A percentile compares a stretch with the other conserved stretches of the same genome.
phyloP scores from a whole-genome alignment of 495 filamentous ascomycete genomes.

The Aspergillus taichungensis region DNA sequence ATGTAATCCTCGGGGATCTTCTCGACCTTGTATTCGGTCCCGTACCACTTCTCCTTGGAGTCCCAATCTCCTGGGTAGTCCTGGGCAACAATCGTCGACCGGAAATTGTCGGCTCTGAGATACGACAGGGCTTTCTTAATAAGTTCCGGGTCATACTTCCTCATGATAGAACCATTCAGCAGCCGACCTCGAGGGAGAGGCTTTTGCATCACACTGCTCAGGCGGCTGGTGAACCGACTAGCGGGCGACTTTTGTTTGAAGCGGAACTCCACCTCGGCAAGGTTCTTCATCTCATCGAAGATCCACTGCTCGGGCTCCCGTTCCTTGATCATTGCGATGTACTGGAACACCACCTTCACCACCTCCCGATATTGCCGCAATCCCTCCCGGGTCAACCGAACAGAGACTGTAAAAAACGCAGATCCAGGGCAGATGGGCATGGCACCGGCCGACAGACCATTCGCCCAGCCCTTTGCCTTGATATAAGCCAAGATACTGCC shows the following conservation, averaged over 20 bases:
- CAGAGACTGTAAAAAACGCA: conserved; percentile 70
- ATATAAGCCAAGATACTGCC: conserved; percentile 93
- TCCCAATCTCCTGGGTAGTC: conserved; percentile 79
- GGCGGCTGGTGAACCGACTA: conserved; percentile 73
- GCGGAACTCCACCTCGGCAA: conserved; percentile 86
- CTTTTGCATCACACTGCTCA: conserved; percentile 82
- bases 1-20: conserved; percentile 73
- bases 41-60: conserved; percentile 93
- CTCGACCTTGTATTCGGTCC: conserved; percentile 83
- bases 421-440: conserved; percentile 72
- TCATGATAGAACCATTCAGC: conserved; percentile 65
- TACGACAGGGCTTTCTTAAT: conserved; percentile 70
- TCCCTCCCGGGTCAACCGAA: conserved; percentile 81
- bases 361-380: conserved; percentile 80
- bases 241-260: conserved; percentile 91
- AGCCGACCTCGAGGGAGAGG: conserved; percentile 78
- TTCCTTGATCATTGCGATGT: conserved; percentile 79
- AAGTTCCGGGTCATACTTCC: conserved; percentile 65
- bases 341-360: conserved; percentile 84
- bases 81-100: conserved; percentile 70
- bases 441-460: conserved; percentile 71
- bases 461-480: conserved; percentile 94
- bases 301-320: conserved; percentile 85
- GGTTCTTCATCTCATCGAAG: conserved; percentile 78
- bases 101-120: conserved; percentile 83